Base-by-base conservation (phyloP, 345 rosid species). In the Gossypium stocksii region DNA sequence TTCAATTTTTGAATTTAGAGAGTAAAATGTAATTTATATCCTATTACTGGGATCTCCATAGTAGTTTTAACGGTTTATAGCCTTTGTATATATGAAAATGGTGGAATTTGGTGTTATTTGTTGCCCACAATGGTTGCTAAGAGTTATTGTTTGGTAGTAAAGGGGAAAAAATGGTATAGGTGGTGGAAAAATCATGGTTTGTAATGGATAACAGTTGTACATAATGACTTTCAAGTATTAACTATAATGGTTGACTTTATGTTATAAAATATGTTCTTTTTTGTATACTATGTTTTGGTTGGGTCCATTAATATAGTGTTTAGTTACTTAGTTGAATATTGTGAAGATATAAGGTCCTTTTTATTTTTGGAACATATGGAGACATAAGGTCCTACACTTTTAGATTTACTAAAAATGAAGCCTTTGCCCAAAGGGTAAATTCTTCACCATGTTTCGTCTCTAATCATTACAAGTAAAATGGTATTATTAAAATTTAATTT, bases 41-140 rank as follows among this genome's bases (percentile, higher is more conserved):
- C 1, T 5, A 29, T 29, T 3, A 0, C 0, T 3, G 0, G 7
- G 41, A 5, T 5, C 41, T 34, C 1, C 7, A 1, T 34, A 34
- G 7, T 34, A 34, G 7, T 34, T 34, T 34, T 34, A 34, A 6
- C 7, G 1, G 7, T 5, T 34, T 34, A 34, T 34, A 5, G 74
- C 41, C 69, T 64, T 10, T 15, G 5, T 78, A 72, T 79, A 87
- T 73, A 81, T 80, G 76, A 72, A n/a, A 76, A 71, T 70, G 73
- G 80, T 74, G 67, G 81, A 62, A 76, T 79, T 81, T 81, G 88
- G 86, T 83, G 63, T 72, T 73, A 19, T 76, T 76, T 75, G 80
- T 76, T 73, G 82, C 27, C 58, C 41, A 34, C 7, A 34, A 17
- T 71, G 60, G 85, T 72, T 78, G 78, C 80, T 1, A 34, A 34